A percentile compares a stretch with the other conserved stretches of the same genome.
Conservation (phyloP, 2,329 filamentous ascomycete species). For the Pseudogymnoascus sp. region DNA sequence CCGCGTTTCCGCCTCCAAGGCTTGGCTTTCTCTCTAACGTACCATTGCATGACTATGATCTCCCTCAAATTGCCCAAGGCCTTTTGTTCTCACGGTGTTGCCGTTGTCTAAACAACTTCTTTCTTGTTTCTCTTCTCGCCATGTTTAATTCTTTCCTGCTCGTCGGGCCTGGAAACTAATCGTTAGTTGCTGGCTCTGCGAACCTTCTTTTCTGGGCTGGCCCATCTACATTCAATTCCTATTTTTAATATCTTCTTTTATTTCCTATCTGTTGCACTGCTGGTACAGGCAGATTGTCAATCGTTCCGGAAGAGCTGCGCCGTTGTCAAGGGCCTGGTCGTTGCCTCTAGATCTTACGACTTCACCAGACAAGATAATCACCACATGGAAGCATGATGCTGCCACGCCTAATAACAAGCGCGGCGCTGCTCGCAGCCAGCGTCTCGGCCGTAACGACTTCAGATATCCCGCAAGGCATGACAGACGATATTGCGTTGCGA, state of each 20-base stretch:
- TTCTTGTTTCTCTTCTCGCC: conserved; percentile 2
- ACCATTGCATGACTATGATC: conserved; percentile 3
- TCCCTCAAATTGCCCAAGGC: neutral
- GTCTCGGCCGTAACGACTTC: neutral
- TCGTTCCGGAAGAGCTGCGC: neutral
- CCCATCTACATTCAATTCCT: neutral
- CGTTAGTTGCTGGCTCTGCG: neutral
- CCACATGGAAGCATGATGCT: neutral
- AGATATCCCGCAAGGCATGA: neutral
- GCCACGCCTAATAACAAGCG: conserved; percentile 4
- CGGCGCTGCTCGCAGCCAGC: neutral
- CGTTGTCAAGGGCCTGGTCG: neutral
- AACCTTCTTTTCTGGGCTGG: conserved; percentile 3
- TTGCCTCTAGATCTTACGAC: neutral
- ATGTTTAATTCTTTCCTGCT: conserved; percentile 8
- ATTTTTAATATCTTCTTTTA: neutral
- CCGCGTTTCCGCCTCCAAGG: conserved; percentile 2
- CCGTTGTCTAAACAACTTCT: neutral
- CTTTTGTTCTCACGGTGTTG: neutral
- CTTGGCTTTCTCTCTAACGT: neutral
- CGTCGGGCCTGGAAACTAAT: conserved; percentile 2
- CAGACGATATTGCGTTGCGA: neutral
- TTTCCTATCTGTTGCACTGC: neutral
- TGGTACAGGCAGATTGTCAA: neutral
- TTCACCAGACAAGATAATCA: neutral